phyloP scores from a whole-genome alignment of 2,329 filamentous ascomycete species.

The Fusarium multiceps region DNA sequence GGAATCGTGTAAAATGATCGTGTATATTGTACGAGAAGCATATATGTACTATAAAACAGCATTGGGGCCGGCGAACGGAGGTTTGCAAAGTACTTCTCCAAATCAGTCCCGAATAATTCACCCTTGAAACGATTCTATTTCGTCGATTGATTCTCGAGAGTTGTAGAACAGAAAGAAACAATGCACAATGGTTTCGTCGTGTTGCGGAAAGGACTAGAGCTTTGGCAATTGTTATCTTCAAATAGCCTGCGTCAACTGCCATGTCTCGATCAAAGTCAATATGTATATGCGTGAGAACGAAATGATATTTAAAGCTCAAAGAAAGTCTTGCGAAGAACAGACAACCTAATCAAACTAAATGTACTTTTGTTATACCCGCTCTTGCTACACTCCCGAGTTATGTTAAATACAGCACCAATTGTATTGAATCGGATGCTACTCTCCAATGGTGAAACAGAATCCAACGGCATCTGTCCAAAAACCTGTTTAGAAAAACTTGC shows the following conservation, averaged over 20 bases:
- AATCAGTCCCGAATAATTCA: conserved; percentile 28
- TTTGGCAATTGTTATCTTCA: background rate
- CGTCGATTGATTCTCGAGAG: background rate
- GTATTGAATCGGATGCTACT: background rate
- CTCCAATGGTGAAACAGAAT: conserved; percentile 5
- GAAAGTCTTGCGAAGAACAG: background rate
- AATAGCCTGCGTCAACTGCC: background rate
- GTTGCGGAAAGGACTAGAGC: background rate
- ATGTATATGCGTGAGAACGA: background rate
- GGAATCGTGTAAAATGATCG: conserved; percentile 40
- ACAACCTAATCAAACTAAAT: background rate
- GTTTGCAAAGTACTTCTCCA: conserved; percentile 39
- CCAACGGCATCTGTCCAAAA: conserved; percentile 10
- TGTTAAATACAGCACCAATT: background rate
- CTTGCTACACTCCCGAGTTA: background rate
- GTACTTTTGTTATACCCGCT: background rate
- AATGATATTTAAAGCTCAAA: background rate
- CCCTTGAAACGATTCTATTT: background rate
- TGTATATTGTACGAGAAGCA: conserved; percentile 47
- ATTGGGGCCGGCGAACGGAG: conserved; percentile 40
- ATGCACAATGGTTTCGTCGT: background rate
- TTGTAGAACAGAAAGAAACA: background rate
- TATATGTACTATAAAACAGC: conserved; percentile 46
- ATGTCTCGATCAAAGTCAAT: background rate
- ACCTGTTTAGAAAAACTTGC: conserved; percentile 64